Base-by-base conservation (phyloP, 345 rosid genomes). In the Arabis hirsuta region DNA sequence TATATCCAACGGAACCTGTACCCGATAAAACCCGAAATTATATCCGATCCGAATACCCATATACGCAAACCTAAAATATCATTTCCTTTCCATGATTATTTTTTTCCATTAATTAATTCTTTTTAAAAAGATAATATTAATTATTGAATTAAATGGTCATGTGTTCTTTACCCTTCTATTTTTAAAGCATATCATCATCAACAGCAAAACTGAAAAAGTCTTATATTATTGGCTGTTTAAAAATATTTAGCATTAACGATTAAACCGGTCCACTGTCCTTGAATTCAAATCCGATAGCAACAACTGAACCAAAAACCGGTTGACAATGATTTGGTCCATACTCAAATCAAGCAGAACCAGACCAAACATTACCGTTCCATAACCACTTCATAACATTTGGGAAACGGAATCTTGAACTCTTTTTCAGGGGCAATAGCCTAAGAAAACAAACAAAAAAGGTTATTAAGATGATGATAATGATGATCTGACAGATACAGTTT, bases 221-320 rank as follows among this genome's bases (percentile, higher is more conserved):
- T 16, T 34, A 1, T 34, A 5, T 1, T 34, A 7, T 34, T 34
- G 38, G 38, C 9, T 34, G 38, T 7, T 34, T 6, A 34, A 34
- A 6, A 34, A 20, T 38, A 12, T 36, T 36, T 36, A 36, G 10
- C 41, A 36, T 36, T 36, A 36, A 36, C 0, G 42, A 48, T 51
- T 14, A 22, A 32, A 22, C 63, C 56, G 32, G 68, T 19, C n/a
- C 22, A 12, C 5, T 45, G 22, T 34, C 69, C 43, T 45, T 14
- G 16, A 34, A 53, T 51, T 38, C 73, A 38, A 41, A 71, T 71
- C 52, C 64, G 56, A 47, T 24, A 53, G 12, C 13, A 72, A 44
- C 27, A 32, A 55, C 39, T 34, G 29, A 45, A 46, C 51, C 57
- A 65, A 24, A 9, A 55, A 55, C 32, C 57, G 11, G 41, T 34